Evolutionary conservation across 2,329 filamentous ascomycete genomes (phyloP).

Genomic region (Aspergillus phoenicis): DNA sequence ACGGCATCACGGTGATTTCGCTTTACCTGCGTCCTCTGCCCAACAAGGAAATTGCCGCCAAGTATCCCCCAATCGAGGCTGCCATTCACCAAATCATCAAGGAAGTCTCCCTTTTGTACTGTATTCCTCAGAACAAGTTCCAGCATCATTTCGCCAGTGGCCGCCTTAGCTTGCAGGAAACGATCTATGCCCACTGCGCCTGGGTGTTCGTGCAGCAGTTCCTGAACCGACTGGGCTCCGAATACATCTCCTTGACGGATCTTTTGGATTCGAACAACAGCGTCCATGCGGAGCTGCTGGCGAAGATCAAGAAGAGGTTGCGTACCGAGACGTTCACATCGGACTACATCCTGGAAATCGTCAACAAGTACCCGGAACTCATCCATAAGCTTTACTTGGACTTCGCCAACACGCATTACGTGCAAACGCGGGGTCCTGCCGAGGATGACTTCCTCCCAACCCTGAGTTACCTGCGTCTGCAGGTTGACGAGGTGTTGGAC

Average conservation of each 20-base stretch:
- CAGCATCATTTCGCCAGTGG: constrained; percentile 85
- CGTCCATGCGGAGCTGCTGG: constrained; percentile 80
- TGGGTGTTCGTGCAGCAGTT: constrained; percentile 99
- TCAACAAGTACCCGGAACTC: constrained; percentile 83
- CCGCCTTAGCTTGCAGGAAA: constrained; percentile 88
- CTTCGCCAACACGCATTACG: constrained; percentile 85
- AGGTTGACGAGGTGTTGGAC: constrained; percentile 73
- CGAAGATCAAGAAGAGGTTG: constrained; percentile 92
- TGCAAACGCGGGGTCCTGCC: constrained; percentile 62
- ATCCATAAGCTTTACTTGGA: constrained; percentile 86
- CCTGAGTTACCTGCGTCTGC: constrained; percentile 66
- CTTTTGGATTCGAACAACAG: constrained; percentile 81
- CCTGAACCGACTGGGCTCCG: constrained; percentile 87
- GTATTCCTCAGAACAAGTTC: constrained; percentile 95
- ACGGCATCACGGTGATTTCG: constrained; percentile 96
- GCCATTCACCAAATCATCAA: constrained; percentile 99
- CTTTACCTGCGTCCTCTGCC: constrained; percentile 82
- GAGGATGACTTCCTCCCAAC: constrained; percentile 71
- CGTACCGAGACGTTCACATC: constrained; percentile 97
- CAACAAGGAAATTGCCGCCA: constrained; percentile 56
- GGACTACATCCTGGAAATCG: constrained; percentile 97
- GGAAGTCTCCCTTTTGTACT: constrained; percentile 95
- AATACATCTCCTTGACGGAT: constrained; percentile 84
- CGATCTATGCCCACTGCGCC: constrained; percentile 94
- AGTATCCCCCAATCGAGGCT: constrained; percentile 80